Conservation (phyloP, 225 moss, liverwort and hornwort species). For the Marchantia paleacea region DNA sequence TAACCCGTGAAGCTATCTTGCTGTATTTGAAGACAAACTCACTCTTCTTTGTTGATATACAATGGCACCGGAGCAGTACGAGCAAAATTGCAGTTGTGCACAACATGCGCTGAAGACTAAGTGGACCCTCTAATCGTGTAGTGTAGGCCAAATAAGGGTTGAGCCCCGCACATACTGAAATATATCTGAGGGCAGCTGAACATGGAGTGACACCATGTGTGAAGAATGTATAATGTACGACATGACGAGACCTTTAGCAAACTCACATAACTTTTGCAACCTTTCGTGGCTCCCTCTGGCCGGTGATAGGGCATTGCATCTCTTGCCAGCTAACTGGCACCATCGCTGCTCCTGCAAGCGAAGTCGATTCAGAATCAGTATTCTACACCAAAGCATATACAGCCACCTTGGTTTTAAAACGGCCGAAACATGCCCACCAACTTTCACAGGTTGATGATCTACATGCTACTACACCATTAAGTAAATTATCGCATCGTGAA, state of each 20-base stretch:
- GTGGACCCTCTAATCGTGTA: too few relatives aligned
- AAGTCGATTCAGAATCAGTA: background rate
- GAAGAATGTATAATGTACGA: background rate
- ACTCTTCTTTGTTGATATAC: too few relatives aligned
- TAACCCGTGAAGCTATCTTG: too few relatives aligned
- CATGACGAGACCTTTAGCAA: background rate
- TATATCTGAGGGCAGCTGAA: too few relatives aligned
- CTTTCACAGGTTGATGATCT: background rate
- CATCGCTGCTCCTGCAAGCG: slow-evolving; percentile 70
- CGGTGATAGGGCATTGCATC: slow-evolving; percentile 89
- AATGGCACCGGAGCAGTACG: too few relatives aligned
- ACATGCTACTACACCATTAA: background rate
- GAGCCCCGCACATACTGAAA: too few relatives aligned
- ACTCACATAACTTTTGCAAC: slow-evolving; percentile 72
- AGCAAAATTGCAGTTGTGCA: background rate
- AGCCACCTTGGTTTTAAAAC: too few relatives aligned
- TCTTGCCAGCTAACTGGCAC: slow-evolving; percentile 91
- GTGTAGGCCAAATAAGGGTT: too few relatives aligned
- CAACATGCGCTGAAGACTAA: too few relatives aligned
- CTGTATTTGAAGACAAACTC: too few relatives aligned
- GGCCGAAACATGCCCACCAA: background rate
- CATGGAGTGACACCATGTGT: too few relatives aligned
- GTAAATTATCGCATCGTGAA: background rate
- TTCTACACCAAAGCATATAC: background rate
- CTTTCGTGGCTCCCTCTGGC: slow-evolving; percentile 83